Evolutionary conservation across 2,329 filamentous ascomycete genomes (phyloP), one percentile per base, ranked within the genome.

Genomic region (Colletotrichum cuscutae): DNA sequence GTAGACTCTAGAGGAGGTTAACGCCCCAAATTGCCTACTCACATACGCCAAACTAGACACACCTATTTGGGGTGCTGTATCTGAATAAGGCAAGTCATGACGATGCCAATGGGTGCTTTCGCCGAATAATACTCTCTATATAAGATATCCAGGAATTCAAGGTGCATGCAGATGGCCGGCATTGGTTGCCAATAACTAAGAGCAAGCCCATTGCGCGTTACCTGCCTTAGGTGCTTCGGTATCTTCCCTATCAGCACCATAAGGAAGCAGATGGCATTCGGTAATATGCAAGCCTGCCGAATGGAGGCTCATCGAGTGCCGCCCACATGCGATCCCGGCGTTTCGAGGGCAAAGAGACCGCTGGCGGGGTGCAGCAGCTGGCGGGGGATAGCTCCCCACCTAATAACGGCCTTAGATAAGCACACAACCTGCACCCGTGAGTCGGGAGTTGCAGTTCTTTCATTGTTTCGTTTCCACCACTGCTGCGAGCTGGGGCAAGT

Each of bases 361-460:
- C 37, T 7, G 37, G 71, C 67, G 71, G 71, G 71, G 71, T 65
- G 70, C 66, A 71, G 60, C 42, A 65, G 24, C 65, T 42, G 65
- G 66, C 42, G 52, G 66, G 66, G 42, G 60, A 28, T 70, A 65
- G 70, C 60, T 73, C 71, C 56, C 61, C 71, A 65, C 71, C 22
- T 70, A 30, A 13, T 49, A 62, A 56, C 19, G 42, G 42, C 19
- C 42, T 49, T 49, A 49, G 42, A 49, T 49, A 49, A 49, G 19
- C 42, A 49, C 42, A 8, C 19, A 49, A 22, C 19, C 0, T 42
- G 37, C 7, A 42, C 13, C 37, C 2, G 8, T 49, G n/a, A 49
- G 19, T n/a, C 13, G 37, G 37, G 37, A 22, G 19, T 19, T 2
- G 42, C 42, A 49, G 6, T 8, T 49, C 37, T 42, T 19, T 3